Evolutionary conservation across 1,284 basidiomycete genomes (phyloP).

Genomic region (Paramarasmius palmivorus): DNA sequence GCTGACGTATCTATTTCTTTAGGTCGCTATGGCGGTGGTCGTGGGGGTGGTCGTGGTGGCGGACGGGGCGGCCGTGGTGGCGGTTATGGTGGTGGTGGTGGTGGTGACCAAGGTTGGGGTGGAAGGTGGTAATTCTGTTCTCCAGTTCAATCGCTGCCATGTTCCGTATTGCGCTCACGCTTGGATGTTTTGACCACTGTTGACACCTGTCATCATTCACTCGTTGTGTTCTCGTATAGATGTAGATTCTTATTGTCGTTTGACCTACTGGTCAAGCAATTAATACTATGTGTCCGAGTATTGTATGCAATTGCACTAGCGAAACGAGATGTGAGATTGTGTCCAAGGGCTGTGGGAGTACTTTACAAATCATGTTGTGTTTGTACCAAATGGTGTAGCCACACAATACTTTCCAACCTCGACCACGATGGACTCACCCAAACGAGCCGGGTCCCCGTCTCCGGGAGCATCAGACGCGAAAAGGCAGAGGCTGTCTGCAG

Average conservation of each 20-base stretch:
- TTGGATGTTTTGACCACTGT: not conserved
- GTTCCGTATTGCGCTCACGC: not conserved
- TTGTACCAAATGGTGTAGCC: not conserved
- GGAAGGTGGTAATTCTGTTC: conserved; percentile 37
- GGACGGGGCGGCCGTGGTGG: conserved; percentile 38
- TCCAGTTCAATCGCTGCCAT: not conserved
- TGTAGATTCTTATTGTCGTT: conserved; percentile 1
- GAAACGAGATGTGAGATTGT: not conserved
- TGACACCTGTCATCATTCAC: conserved; percentile 1
- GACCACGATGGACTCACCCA: conserved; percentile 13
- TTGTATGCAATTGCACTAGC: not conserved
- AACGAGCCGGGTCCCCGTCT: conserved; percentile 15
- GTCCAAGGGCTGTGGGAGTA: not conserved
- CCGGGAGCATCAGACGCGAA: conserved; percentile 13
- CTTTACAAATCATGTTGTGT: not conserved
- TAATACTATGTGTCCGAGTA: not conserved
- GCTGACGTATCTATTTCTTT: conserved; percentile 8
- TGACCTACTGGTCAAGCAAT: not conserved
- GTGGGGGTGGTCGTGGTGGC: conserved; percentile 40
- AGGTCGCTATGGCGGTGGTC: conserved; percentile 58
- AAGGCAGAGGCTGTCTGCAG: conserved; percentile 31
- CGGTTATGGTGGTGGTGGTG: conserved; percentile 31
- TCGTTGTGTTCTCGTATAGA: conserved; percentile 1
- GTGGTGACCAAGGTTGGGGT: conserved; percentile 39
- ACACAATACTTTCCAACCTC: conserved; percentile 8